Percentiles rank a stretch among this genome's conserved stretches.
phyloP scores from a whole-genome alignment of 2,329 filamentous ascomycete genomes.

The Orbilia quercus region DNA sequence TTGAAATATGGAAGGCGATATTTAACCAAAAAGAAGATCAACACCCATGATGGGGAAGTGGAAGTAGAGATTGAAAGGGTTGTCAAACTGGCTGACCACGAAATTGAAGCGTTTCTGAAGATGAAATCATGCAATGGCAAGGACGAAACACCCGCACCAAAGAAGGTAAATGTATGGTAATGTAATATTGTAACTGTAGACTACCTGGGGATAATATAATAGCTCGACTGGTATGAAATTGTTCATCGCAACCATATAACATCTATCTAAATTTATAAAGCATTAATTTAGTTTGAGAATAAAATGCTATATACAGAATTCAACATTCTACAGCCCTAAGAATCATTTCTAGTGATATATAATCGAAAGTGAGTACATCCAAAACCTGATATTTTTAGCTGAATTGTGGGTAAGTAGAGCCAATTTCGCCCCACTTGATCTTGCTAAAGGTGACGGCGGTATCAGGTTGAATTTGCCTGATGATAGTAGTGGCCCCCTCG shows the following conservation, averaged over 20 bases:
- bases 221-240: no score
- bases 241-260: no score
- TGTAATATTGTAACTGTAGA: no score
- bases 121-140: not conserved
- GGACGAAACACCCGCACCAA: not conserved
- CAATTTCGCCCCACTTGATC: slow-evolving; percentile 72
- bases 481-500: slow-evolving; percentile 68
- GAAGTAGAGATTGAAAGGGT: slow-evolving; percentile 27
- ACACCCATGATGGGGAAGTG: slow-evolving; percentile 8
- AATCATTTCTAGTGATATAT: slow-evolving; percentile 2
- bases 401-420: slow-evolving; percentile 65
- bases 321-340: not conserved
- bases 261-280: no score
- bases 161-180: no score
- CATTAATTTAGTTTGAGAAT: not conserved
- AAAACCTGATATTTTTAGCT: no score
- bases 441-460: slow-evolving; percentile 70
- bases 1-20: not conserved
- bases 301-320: slow-evolving; percentile 21
- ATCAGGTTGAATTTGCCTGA: slow-evolving; percentile 66
- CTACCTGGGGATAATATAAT: no score
- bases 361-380: no score
- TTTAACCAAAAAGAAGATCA: not conserved
- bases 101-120: not conserved
- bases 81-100: not conserved